These are phyloP conservation scores for Quercus lobata DNA, from an alignment of 331 rosid species.

Conservation along the genomic window DNA sequence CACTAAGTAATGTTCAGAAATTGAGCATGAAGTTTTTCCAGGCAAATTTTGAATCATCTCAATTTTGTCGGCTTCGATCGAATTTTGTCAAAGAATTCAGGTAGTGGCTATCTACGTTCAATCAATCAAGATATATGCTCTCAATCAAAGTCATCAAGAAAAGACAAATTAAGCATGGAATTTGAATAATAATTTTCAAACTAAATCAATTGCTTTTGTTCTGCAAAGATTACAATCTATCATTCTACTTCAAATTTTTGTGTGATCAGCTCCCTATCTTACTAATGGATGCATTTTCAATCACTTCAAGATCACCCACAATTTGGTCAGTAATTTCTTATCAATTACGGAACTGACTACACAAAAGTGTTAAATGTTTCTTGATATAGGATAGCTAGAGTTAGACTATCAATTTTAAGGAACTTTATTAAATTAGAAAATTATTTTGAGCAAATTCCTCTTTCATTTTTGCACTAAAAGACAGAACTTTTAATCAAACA, in stretches of 20 bases:
- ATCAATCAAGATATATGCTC: neutral
- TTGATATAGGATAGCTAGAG: too few species aligned
- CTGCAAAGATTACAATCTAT: neutral
- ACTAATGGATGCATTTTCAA: neutral
- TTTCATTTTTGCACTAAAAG: too few species aligned
- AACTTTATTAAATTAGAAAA: too few species aligned
- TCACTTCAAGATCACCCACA: neutral
- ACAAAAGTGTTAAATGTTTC: neutral
- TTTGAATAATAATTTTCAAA: neutral
- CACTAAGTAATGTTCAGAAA: neutral
- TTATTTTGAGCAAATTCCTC: too few species aligned
- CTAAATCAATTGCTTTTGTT: conserved; percentile 6
- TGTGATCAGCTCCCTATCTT: neutral
- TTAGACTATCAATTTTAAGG: too few species aligned
- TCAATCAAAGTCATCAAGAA: neutral
- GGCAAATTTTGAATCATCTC: neutral
- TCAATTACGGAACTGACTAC: neutral
- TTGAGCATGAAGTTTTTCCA: neutral
- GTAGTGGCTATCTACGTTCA: neutral
- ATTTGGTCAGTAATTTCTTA: neutral
- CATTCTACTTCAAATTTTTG: neutral
- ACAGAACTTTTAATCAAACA: too few species aligned
- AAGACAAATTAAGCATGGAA: neutral
- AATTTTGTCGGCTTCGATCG: neutral
- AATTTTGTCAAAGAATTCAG: neutral